Percentiles rank a stretch among this genome's conserved stretches.
Conservation (phyloP, 108 stramenopile genomes). For the Skeletonema menzelii region DNA sequence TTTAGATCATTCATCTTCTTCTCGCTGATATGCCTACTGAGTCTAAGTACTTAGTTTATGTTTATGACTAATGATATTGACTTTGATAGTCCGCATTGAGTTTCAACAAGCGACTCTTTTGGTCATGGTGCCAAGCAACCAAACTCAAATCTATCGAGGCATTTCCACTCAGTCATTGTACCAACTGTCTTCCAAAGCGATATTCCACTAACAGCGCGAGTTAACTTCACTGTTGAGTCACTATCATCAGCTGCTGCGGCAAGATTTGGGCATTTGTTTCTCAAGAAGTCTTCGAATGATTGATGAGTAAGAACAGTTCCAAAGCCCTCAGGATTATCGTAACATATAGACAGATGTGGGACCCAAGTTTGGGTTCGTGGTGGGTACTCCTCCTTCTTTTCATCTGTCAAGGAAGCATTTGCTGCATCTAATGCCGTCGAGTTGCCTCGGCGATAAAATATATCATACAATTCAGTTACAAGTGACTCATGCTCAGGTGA, state of each 20-base stretch:
- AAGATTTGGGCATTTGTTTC: slow-evolving; percentile 24
- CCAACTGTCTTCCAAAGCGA: slow-evolving; percentile 40
- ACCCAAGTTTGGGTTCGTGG: slow-evolving; percentile 31
- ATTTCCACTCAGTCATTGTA: slow-evolving; percentile 31
- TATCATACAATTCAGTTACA: slow-evolving; percentile 17
- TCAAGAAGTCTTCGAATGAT: slow-evolving; percentile 21
- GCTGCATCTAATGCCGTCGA: not conserved
- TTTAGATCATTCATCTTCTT: too few species aligned
- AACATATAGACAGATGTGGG: slow-evolving; percentile 44
- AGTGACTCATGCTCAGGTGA: slow-evolving; percentile 37
- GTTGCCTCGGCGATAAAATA: slow-evolving; percentile 14
- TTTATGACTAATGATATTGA: too few species aligned
- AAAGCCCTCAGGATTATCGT: slow-evolving; percentile 43
- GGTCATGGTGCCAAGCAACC: not conserved
- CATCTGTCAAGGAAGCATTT: not conserved
- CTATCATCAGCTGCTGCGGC: slow-evolving; percentile 1
- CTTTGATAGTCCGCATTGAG: too few species aligned
- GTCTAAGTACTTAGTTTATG: too few species aligned
- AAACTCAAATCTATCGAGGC: slow-evolving; percentile 38
- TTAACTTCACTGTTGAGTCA: slow-evolving; percentile 7
- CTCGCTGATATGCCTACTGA: too few species aligned
- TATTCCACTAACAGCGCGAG: slow-evolving; percentile 25
- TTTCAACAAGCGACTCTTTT: too few species aligned
- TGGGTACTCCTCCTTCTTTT: slow-evolving; percentile 13
- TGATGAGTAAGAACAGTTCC: slow-evolving; percentile 13